Conservation (phyloP, 768 basidiomycete genomes). For the Lactifluus pinguis region DNA sequence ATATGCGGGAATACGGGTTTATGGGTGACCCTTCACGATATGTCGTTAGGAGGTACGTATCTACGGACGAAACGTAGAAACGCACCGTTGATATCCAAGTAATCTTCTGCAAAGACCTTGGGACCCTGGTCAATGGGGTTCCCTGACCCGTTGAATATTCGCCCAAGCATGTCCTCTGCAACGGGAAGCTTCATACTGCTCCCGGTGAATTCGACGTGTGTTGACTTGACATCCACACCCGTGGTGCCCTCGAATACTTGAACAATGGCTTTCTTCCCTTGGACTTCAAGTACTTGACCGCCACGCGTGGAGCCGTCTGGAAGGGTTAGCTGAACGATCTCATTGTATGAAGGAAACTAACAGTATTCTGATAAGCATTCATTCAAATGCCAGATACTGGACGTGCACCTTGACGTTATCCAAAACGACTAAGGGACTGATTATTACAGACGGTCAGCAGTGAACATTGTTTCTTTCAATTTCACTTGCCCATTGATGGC, state of each 20-base stretch:
- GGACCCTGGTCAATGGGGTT: conserved; percentile 98
- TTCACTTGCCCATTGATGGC: conserved; percentile 86
- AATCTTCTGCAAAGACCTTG: conserved; percentile 98
- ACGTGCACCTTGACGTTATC: conserved; percentile 88
- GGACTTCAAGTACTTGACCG: conserved; percentile 95
- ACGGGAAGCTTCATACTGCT: conserved; percentile 98
- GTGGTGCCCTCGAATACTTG: conserved; percentile 99
- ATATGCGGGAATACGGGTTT: conserved; percentile 96
- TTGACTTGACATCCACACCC: conserved; percentile 94
- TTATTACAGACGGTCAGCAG: conserved; percentile 8
- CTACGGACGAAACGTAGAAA: conserved; percentile 10
- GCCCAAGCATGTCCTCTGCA: conserved; percentile 97
- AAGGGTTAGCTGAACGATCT: conserved; percentile 91
- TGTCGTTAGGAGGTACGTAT: neutral
- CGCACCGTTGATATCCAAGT: conserved; percentile 96
- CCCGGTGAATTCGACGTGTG: conserved; percentile 96
- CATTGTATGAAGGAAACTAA: conserved; percentile 96
- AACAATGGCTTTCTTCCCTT: conserved; percentile 97
- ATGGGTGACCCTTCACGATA: conserved; percentile 76
- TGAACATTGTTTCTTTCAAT: neutral
- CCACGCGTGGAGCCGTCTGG: conserved; percentile 93
- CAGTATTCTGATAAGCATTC: conserved; percentile 7
- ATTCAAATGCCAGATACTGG: neutral
- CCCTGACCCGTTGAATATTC: conserved; percentile 98
- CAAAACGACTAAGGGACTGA: conserved; percentile 86